These are phyloP conservation scores for Hibiscus tridactylites DNA, from an alignment of 345 rosid genomes.

Conservation along the genomic window DNA sequence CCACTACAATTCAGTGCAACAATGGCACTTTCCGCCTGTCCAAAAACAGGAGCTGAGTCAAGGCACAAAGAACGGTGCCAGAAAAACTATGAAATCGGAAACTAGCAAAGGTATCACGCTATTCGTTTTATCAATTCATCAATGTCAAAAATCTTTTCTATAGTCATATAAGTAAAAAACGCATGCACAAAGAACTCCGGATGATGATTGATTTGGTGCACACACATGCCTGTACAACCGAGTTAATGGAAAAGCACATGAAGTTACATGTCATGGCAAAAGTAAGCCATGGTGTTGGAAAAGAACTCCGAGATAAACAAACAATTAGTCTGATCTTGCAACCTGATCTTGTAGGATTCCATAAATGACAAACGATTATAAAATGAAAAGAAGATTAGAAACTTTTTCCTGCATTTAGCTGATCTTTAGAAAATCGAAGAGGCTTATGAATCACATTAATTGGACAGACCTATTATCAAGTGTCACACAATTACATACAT, in stretches of 20 bases:
- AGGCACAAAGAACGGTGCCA: too few relatives aligned
- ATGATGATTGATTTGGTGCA: not conserved
- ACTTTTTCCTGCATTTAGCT: not conserved
- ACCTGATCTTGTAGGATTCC: not conserved
- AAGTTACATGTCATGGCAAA: not conserved
- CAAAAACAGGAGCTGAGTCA: not conserved
- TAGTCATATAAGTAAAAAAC: too few relatives aligned
- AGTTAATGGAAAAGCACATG: not conserved
- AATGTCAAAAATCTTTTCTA: too few relatives aligned
- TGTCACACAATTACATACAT: not conserved
- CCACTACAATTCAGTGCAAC: conserved; percentile 72
- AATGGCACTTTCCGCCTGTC: conserved; percentile 82
- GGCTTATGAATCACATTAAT: too few relatives aligned
- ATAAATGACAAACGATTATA: not conserved
- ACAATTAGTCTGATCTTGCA: not conserved
- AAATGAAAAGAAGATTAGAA: not conserved
- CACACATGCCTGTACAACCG: not conserved
- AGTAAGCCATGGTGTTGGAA: not conserved
- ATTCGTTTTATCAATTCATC: too few relatives aligned
- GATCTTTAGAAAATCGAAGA: not conserved
- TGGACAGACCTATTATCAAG: too few relatives aligned
- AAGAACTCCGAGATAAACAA: not conserved
- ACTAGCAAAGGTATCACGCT: not conserved
- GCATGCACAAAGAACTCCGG: not conserved
- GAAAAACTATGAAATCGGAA: not conserved